Evolutionary conservation across 495 filamentous ascomycete species (phyloP).

Genomic region (Wilcoxina mikolae): DNA sequence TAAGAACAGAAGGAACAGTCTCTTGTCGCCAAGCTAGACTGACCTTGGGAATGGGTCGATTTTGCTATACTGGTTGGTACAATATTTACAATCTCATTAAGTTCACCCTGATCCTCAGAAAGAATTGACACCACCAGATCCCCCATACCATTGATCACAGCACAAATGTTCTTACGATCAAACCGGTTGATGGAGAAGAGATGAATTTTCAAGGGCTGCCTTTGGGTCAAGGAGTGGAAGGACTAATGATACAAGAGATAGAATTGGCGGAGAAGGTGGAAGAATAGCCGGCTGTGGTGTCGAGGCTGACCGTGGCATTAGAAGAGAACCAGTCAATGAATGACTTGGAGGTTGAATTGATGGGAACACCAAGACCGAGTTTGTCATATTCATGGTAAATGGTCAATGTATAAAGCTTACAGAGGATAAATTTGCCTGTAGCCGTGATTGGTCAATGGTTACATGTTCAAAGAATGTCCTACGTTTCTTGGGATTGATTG

Average conservation of each 20-base stretch:
- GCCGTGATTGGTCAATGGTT: not conserved
- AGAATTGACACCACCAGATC: too few relatives aligned
- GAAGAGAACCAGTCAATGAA: not conserved
- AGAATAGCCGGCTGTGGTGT: not conserved
- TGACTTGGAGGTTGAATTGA: not conserved
- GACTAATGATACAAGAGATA: too few relatives aligned
- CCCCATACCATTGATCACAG: not conserved
- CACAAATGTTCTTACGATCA: not conserved
- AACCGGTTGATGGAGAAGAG: not conserved
- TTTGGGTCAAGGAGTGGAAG: not conserved
- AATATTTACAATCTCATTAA: too few relatives aligned
- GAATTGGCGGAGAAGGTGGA: not conserved
- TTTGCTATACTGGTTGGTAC: too few relatives aligned
- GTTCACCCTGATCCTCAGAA: not conserved
- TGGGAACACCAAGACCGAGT: not conserved
- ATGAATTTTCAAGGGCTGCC: not conserved
- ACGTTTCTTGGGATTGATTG: not conserved
- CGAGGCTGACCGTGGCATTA: not conserved
- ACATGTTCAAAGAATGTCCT: not conserved
- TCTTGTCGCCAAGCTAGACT: too few relatives aligned
- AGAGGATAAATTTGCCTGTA: not conserved
- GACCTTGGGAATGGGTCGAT: too few relatives aligned
- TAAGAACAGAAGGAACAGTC: too few relatives aligned
- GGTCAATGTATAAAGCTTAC: not conserved
- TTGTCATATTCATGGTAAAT: slow-evolving; percentile 3